Evolutionary conservation across 495 filamentous ascomycete genomes (phyloP), one percentile per base, ranked within the genome.

Genomic region (Coniosporium apollinis): DNA sequence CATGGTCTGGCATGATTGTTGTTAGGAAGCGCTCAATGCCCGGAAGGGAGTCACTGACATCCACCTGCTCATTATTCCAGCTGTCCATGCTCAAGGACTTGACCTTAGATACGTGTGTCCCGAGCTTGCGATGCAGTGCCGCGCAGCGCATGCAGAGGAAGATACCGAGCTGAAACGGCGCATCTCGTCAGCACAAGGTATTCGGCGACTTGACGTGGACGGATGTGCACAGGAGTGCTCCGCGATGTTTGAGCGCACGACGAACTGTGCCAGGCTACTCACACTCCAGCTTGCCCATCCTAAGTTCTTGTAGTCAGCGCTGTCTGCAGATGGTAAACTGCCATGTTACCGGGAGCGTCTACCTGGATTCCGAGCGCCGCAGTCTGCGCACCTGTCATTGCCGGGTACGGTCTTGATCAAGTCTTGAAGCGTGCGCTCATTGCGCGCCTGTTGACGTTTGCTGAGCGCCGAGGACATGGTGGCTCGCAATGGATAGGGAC

Each of bases 231-330:
- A 32, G 10, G 17, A 43, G 20, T 14, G 18, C 8, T 5, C 22
- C 9, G 17, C 38, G n/a, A n/a, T n/a, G 25, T 19, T 21, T 37
- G 11, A 15, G 22, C 7, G 18, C 14, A 14, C 1, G n/a, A 10
- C 13, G 11, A 26, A 26, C 24, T 38, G 16, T n/a, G 30, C 8
- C 7, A 35, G 22, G 16, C 22, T 42, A 72, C 82, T 56, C 76
- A 94, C 84, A 57, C 79, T 96, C 86, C 89, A 97, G 66, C 85
- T 94, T 57, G 89, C 85, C 91, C 91, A 97, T 66, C 74, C 86
- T 94, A 36, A 16, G 5, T 3, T 13, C 19, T 17, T 4, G n/a
- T 13, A 16, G 26, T 44, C 13, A 34, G 34, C 24, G 31, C 21
- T 37, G 22, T 29, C 20, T 5, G 22, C 9, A 9, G 16, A 16